Conservation (phyloP, 1,139 yeast genomes). For the Chernovozyma sophiae-reginae region DNA sequence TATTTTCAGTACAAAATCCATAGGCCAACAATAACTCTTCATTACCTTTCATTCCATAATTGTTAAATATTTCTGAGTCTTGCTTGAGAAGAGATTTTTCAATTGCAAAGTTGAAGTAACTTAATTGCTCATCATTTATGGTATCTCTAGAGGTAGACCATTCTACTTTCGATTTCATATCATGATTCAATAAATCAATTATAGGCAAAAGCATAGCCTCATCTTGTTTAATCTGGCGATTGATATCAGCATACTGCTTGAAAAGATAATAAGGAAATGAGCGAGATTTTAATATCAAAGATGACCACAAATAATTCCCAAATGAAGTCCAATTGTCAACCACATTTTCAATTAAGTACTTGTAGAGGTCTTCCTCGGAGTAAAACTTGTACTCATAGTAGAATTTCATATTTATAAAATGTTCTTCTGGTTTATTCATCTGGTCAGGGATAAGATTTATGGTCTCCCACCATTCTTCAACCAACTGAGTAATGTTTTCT, state of each 20-base stretch:
- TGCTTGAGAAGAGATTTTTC: constrained; percentile 2
- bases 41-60: constrained; percentile 84
- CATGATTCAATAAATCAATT: constrained; percentile 74
- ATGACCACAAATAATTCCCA: constrained; percentile 70
- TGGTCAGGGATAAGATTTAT: constrained; percentile 33
- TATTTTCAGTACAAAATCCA: constrained; percentile 67
- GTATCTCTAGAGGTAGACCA: constrained; percentile 46
- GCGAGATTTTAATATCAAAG: constrained; percentile 65
- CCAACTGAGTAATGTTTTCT: constrained; percentile 27
- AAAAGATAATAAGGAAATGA: constrained; percentile 67
- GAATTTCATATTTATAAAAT: constrained; percentile 41
- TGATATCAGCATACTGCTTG: constrained; percentile 19
- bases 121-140: constrained; percentile 1
- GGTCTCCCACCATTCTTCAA: constrained; percentile 52
- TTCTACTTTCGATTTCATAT: constrained; percentile 53
- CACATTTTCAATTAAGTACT: constrained; percentile 20
- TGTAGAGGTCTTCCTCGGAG: constrained; percentile 31
- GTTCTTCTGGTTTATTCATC: constrained; percentile 28
- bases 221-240: constrained; percentile 23
- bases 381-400: constrained; percentile 47
- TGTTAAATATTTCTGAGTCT: constrained; percentile 61
- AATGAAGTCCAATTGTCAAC: constrained; percentile 56
- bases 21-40: constrained; percentile 63
- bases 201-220: constrained; percentile 74
- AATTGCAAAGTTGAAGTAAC: constrained; percentile 22